A percentile compares a stretch with the other conserved stretches of the same genome.
phyloP scores from a whole-genome alignment of 306 rosid genomes.

The Vicia villosa region DNA sequence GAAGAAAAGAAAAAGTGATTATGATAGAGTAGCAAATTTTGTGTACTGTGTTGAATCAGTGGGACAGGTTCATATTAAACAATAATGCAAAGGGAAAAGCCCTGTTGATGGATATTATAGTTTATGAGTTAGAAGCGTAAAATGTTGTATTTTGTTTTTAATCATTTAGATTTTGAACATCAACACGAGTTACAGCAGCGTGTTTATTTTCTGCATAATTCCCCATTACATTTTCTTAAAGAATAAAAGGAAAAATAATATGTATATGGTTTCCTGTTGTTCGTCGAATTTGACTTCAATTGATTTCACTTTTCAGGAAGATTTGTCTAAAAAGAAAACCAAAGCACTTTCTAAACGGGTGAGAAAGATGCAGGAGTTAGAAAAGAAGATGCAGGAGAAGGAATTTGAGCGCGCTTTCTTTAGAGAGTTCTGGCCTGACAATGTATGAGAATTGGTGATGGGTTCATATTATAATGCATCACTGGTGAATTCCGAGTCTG shows the following conservation, averaged over 20 bases:
- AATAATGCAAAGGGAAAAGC: neutral
- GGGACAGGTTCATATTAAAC: slow-evolving; percentile 1
- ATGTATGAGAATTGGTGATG: slow-evolving; percentile 41
- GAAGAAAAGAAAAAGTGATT: neutral
- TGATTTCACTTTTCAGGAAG: slow-evolving; percentile 46
- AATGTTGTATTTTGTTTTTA: neutral
- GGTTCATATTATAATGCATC: neutral
- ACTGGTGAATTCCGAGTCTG: neutral
- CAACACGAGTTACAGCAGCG: neutral
- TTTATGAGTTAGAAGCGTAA: neutral
- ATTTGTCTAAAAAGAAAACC: slow-evolving; percentile 46
- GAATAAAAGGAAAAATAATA: neutral
- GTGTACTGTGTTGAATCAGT: slow-evolving; percentile 5
- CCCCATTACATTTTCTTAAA: neutral
- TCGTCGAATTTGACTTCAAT: neutral
- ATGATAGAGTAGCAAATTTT: neutral
- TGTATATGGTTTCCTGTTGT: neutral
- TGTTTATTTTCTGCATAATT: neutral
- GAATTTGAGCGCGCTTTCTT: slow-evolving; percentile 77
- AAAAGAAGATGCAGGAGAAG: slow-evolving; percentile 67
- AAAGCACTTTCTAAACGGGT: slow-evolving; percentile 61
- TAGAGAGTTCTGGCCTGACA: slow-evolving; percentile 95
- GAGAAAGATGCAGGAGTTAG: slow-evolving; percentile 74
- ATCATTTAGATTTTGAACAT: neutral
- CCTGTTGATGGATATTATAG: neutral